These are phyloP conservation scores for Termitomyces titanicus DNA, from an alignment of 768 basidiomycete species.

Conservation along the genomic window DNA sequence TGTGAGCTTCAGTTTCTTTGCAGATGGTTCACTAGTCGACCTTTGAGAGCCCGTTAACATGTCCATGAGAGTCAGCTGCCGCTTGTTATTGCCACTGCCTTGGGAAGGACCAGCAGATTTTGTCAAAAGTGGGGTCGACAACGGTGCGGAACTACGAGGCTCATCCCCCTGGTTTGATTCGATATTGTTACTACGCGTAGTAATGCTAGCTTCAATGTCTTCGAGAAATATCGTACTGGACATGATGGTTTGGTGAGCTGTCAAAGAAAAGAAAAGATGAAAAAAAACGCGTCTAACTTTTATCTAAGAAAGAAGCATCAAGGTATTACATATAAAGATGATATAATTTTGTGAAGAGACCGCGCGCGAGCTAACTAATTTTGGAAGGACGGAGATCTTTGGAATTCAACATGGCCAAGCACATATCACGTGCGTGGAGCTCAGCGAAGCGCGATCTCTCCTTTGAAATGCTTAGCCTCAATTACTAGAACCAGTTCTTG, in stretches of 20 bases:
- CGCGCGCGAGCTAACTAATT: background rate
- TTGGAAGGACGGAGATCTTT: background rate
- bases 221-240: constrained; percentile 36
- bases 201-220: constrained; percentile 34
- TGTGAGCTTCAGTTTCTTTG: constrained; percentile 47
- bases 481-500: background rate
- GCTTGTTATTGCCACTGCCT: constrained; percentile 27
- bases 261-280: constrained; percentile 1
- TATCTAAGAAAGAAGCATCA: constrained; percentile 4
- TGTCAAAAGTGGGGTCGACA: background rate
- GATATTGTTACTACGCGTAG: constrained; percentile 3
- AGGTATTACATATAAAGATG: background rate
- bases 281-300: constrained; percentile 11
- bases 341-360: too few species aligned
- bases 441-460: background rate
- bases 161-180: constrained; percentile 8
- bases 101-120: constrained; percentile 3
- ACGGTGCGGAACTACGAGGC: background rate
- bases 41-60: constrained; percentile 44
- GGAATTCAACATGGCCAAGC: constrained; percentile 13
- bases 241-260: constrained; percentile 2
- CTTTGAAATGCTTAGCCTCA: background rate
- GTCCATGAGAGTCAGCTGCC: constrained; percentile 64
- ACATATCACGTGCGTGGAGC: constrained; percentile 10
- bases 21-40: constrained; percentile 19